Base-by-base conservation (phyloP, 1,284 basidiomycete species). In the Pseudozyma sp. region DNA sequence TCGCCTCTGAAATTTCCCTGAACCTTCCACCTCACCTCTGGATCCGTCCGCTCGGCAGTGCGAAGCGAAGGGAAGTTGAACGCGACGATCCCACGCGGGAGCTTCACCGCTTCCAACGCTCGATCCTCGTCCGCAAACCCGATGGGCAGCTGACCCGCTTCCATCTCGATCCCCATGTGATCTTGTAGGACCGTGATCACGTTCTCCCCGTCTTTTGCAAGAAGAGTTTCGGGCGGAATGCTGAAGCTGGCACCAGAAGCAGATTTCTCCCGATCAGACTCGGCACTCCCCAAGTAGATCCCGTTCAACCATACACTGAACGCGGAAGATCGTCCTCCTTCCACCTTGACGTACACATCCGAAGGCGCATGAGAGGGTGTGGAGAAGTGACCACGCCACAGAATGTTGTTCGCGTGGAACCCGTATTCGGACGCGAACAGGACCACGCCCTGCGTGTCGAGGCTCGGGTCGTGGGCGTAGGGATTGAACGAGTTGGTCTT, bases 1-100 rank as follows among this genome's bases (percentile, higher is more conserved):
- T 93, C 93, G 13, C 92, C 92, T 17, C 91, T 91, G 6, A 90
- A 76, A 81, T 93, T 93, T 40, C 92, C 92, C 85, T 92, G 91
- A 0, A 93, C 91, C 71, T 88, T 92, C 92, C 92, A 94, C 7
- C 87, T 85, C 2, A 86, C 86, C 78, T 92, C 34, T 16, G 71
- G 66, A 24, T 69, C 68, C n/a, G 37, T 2, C 4, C 33, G n/a
- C 1, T 53, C 31, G 2, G 46, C 16, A 1, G 24, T 29, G 39
- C 54, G 63, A 13, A 70, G 87, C 78, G 86, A 68, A 90, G 92
- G 17, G 91, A 92, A 68, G 19, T 34, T 3, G 54, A 68, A 75
- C 1, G 29, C 52, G n/a, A 90, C 88, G 52, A 93, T 87, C 0
- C 92, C 92, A 19, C 92, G 90, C 37, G 92, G 90, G 7, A 90